These are phyloP conservation scores for Lipomyces orientalis DNA, from an alignment of 805 yeast species.

Conservation along the genomic window DNA sequence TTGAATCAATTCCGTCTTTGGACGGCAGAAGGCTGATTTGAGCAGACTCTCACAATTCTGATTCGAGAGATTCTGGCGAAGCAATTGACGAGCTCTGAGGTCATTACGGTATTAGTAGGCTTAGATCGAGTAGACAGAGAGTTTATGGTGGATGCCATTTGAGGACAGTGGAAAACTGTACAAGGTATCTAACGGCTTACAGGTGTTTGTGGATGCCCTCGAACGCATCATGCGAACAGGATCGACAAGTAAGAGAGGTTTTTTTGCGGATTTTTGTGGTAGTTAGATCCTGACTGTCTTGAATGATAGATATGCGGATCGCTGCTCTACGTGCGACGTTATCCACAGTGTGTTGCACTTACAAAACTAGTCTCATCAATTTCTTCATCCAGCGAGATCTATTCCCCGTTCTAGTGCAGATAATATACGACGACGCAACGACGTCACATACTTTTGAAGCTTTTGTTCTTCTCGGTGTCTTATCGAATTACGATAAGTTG, in stretches of 20 bases:
- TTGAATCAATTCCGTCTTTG: not conserved
- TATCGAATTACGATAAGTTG: conserved; percentile 47
- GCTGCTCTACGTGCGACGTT: conserved; percentile 43
- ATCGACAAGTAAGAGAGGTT: conserved; percentile 14
- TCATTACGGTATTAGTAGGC: conserved; percentile 47
- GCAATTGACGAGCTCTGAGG: conserved; percentile 43
- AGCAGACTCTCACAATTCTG: conserved; percentile 39
- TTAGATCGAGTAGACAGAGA: conserved; percentile 44
- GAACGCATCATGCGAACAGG: conserved; percentile 40
- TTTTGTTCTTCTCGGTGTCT: conserved; percentile 46
- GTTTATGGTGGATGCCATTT: conserved; percentile 10
- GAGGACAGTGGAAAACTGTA: not conserved
- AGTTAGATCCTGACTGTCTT: not conserved
- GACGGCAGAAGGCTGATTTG: conserved; percentile 25
- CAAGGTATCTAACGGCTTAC: conserved; percentile 32
- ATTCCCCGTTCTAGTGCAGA: conserved; percentile 46
- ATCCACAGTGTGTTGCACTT: conserved; percentile 43
- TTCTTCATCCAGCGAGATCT: conserved; percentile 47
- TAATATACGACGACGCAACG: conserved; percentile 42
- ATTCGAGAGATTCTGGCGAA: conserved; percentile 42
- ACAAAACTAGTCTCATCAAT: conserved; percentile 45
- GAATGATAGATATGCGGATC: conserved; percentile 33
- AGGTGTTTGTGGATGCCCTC: conserved; percentile 42
- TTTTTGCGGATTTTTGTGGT: not conserved
- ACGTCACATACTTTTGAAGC: conserved; percentile 45